phyloP scores from a whole-genome alignment of 768 basidiomycete genomes.

The Leucocoprinus leucothites region DNA sequence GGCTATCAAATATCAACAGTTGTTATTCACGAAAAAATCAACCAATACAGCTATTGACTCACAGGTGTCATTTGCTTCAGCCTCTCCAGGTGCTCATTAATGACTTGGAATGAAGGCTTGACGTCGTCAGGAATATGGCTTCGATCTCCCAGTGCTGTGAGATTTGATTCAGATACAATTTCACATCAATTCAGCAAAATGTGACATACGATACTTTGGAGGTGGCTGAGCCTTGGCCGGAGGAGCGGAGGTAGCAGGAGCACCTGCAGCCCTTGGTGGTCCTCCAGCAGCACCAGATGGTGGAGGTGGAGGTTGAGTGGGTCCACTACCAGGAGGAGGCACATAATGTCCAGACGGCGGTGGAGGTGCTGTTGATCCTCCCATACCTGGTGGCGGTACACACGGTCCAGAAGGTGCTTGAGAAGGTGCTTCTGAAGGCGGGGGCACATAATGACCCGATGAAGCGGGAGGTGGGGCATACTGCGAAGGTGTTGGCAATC shows the following conservation, averaged over 20 bases:
- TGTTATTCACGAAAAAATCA: background rate
- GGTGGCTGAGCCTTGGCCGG: slow-evolving; percentile 21
- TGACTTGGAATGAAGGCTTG: slow-evolving; percentile 61
- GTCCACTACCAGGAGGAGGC: slow-evolving; percentile 34
- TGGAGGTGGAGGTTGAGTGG: slow-evolving; percentile 22
- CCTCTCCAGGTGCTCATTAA: slow-evolving; percentile 59
- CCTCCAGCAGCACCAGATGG: slow-evolving; percentile 20
- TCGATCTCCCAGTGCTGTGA: slow-evolving; percentile 83
- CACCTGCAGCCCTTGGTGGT: slow-evolving; percentile 27
- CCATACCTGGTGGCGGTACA: slow-evolving; percentile 22
- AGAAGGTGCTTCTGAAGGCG: no score
- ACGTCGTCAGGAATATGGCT: slow-evolving; percentile 84
- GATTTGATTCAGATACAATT: background rate
- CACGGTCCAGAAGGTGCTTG: slow-evolving; percentile 28
- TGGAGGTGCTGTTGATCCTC: slow-evolving; percentile 7
- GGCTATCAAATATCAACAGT: slow-evolving; percentile 39
- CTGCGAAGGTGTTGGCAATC: slow-evolving; percentile 45
- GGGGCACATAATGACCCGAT: slow-evolving; percentile 12
- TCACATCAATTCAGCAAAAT: background rate
- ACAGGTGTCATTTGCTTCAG: slow-evolving; percentile 79
- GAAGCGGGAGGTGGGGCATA: slow-evolving; percentile 42
- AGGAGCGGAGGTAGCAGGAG: slow-evolving; percentile 19
- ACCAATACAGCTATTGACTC: slow-evolving; percentile 27
- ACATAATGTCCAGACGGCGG: slow-evolving; percentile 37
- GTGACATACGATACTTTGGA: slow-evolving; percentile 43